Percentiles rank a stretch among this genome's conserved stretches.
Conservation (phyloP, 176 grass and related monocot genomes). For the Dactylis glomerata region DNA sequence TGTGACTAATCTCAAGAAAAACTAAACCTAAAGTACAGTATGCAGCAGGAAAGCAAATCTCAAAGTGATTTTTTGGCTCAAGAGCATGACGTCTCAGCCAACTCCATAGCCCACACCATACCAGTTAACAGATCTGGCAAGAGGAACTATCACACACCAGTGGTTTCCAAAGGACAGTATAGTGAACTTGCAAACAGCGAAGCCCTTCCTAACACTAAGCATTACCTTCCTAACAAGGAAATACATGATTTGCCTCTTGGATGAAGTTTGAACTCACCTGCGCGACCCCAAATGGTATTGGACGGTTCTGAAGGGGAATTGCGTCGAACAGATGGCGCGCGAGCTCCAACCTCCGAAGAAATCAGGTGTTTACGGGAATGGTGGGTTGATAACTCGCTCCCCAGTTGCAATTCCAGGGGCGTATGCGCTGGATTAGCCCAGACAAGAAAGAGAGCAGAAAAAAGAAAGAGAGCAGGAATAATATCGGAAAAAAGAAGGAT, state of each 20-base stretch:
- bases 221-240: not conserved
- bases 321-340: slow-evolving; percentile 12
- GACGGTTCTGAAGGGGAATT: not conserved
- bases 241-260: not conserved
- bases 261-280: slow-evolving; percentile 1
- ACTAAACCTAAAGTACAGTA: not conserved
- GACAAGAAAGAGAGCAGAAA: not conserved
- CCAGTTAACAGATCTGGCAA: not conserved
- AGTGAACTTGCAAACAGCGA: not conserved
- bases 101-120: not conserved
- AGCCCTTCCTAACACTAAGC: not conserved
- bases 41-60: not conserved
- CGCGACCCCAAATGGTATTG: not conserved
- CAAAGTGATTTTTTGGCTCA: not conserved
- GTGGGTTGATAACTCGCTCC: not conserved
- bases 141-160: not conserved
- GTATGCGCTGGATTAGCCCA: not conserved
- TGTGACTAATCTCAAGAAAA: not conserved
- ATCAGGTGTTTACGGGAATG: not conserved
- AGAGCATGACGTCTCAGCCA: not conserved
- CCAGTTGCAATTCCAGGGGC: not conserved
- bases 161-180: not conserved
- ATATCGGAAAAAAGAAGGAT: not conserved
- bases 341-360: not conserved
- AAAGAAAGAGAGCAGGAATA: not conserved